Base-by-base conservation (phyloP, 2,329 filamentous ascomycete genomes). In the Ceratocystis cubensis region DNA sequence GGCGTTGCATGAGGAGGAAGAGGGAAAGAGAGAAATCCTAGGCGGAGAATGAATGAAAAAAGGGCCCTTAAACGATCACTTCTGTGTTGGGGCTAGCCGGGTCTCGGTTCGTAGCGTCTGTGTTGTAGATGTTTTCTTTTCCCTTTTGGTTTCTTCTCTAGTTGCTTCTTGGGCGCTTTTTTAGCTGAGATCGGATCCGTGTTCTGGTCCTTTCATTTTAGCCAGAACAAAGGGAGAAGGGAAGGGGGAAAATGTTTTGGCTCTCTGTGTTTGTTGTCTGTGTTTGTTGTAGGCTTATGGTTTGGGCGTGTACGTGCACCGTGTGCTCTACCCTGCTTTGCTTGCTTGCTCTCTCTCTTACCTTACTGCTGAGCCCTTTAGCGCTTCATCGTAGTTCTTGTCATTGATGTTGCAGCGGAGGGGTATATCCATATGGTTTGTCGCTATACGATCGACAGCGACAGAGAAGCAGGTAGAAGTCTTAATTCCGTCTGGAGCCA, bases 201-300 rank as follows among this genome's bases (percentile, higher is more conserved):
- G 48, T 57, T 57, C 22, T n/a, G 28, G 53, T 57, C 53, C 53
- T 57, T 57, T 57, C 53, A 57, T 57, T 57, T 57, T 17, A 57
- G 3, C 5, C 25, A 57, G 28, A 57, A 33, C 53, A 57, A 57
- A 57, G 53, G 22, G 30, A 22, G 28, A 30, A 30, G 3, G 22
- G 25, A 30, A 41, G 13, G 25, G 13, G 53, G n/a, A 8, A 22
- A 25, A 25, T 3, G 48, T 50, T 50, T 50, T 50, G 48, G 48
- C 48, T 10, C 20, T 48, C 8, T 20, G 17, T 41, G 37, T 41
- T 22, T 22, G 22, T 22, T 22, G 22, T 22, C 8, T 20, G 17
- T 41, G 37, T 41, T 22, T 22, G 22, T 22, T 22, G 22, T 22
- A 22, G 22, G 37, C 37, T 15, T 41, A 10, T 41, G 37, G 37